Evolutionary conservation across 2,329 filamentous ascomycete genomes (phyloP).

Genomic region (Aureobasidium leucospermi): DNA sequence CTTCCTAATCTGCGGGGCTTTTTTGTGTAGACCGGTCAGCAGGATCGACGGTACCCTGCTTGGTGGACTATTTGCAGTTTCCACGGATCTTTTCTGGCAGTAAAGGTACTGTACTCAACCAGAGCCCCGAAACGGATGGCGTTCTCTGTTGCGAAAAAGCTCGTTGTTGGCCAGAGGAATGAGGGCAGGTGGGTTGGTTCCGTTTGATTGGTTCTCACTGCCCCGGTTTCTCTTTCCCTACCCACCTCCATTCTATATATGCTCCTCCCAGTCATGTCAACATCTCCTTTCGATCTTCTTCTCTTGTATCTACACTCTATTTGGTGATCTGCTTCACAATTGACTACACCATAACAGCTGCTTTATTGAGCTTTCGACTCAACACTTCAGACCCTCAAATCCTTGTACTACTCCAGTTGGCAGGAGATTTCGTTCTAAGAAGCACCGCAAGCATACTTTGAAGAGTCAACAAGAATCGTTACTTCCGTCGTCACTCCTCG

Average conservation of each 20-base stretch:
- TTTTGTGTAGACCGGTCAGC: constrained; percentile 1
- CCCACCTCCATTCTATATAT: neutral
- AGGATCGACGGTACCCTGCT: constrained; percentile 3
- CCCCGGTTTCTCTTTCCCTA: neutral
- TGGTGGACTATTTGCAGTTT: neutral
- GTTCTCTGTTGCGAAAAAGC: constrained; percentile 3
- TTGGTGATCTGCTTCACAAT: neutral
- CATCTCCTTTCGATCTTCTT: neutral
- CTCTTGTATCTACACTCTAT: neutral
- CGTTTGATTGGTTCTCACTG: constrained; percentile 1
- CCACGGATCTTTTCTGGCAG: neutral
- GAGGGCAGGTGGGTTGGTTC: neutral
- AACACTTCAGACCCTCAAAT: neutral
- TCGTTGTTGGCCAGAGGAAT: neutral
- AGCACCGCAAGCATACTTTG: neutral
- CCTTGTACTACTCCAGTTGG: neutral
- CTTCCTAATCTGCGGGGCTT: neutral
- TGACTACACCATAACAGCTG: neutral
- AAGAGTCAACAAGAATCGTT: neutral
- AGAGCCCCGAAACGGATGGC: neutral
- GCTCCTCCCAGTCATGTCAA: neutral
- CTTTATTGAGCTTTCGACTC: neutral
- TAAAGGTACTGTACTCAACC: neutral
- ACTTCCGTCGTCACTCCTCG: neutral
- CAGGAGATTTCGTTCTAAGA: neutral